A percentile compares a stretch with the other conserved stretches of the same genome.
These are phyloP conservation scores for Coriaria nepalensis DNA, from an alignment of 306 rosid species.

Conservation along the genomic window DNA sequence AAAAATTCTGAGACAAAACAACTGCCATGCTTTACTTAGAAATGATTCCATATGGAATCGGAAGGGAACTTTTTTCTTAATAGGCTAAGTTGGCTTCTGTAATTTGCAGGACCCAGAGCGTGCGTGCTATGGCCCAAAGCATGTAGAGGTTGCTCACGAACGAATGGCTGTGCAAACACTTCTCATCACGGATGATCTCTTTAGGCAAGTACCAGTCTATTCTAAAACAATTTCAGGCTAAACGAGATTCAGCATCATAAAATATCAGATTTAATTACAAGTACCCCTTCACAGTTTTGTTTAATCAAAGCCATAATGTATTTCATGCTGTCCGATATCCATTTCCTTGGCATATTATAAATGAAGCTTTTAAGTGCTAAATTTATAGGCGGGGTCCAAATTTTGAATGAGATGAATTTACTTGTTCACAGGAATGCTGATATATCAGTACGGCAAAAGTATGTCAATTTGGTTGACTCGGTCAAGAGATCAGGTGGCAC, in stretches of 20 bases:
- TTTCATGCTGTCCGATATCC: too few relatives aligned
- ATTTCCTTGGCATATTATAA: too few relatives aligned
- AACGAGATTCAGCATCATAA: not conserved
- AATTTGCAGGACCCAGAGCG: conserved; percentile 59
- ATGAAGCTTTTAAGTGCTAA: not conserved
- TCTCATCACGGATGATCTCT: conserved; percentile 75
- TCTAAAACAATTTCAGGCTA: not conserved
- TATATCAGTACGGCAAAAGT: conserved; percentile 41
- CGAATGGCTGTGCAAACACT: conserved; percentile 83
- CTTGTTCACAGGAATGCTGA: conserved; percentile 63
- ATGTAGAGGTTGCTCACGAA: conserved; percentile 93
- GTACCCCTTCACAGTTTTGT: too few relatives aligned
- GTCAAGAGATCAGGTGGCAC: conserved; percentile 77
- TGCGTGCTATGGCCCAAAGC: conserved; percentile 91
- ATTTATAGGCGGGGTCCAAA: not conserved
- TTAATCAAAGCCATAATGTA: too few relatives aligned
- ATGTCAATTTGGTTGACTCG: conserved; percentile 66
- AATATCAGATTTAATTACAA: not conserved
- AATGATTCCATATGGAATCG: not conserved
- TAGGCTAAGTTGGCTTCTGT: conserved; percentile 5
- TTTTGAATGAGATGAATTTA: not conserved
- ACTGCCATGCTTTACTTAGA: too few relatives aligned
- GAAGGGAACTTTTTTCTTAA: not conserved
- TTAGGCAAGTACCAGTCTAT: conserved; percentile 42
- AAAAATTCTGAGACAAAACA: too few relatives aligned